Percentiles rank a stretch among this genome's conserved stretches.
Conservation (phyloP, 371 early-diverging fungal species). For the Blyttiomyces sp. region DNA sequence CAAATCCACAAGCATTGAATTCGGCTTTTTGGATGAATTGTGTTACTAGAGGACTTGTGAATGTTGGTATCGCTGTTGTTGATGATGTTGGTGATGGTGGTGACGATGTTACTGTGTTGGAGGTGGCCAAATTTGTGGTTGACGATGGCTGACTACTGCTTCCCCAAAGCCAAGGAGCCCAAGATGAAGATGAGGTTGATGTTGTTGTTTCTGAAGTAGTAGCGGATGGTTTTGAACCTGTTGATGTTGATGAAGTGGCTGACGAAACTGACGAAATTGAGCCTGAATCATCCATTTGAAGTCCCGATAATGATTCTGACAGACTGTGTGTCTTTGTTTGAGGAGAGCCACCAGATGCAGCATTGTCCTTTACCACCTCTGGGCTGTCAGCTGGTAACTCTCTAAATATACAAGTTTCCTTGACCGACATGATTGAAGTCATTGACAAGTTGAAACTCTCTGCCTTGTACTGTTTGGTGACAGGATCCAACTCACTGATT, state of each 20-base stretch:
- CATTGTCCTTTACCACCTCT: constrained; percentile 14
- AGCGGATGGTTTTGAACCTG: not conserved
- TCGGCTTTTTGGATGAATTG: constrained; percentile 77
- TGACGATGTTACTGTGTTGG: not conserved
- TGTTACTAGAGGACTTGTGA: constrained; percentile 41
- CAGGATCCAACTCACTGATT: constrained; percentile 79
- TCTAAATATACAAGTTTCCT: constrained; percentile 77
- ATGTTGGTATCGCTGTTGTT: not conserved
- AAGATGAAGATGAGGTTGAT: constrained; percentile 15
- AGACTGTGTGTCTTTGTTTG: not conserved
- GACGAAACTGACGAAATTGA: not conserved
- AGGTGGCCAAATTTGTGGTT: not conserved
- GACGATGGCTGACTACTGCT: not conserved
- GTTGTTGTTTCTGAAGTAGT: not conserved
- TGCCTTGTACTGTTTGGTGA: constrained; percentile 64
- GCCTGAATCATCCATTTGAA: not conserved
- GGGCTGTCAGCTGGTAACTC: not conserved
- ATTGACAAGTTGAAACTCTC: constrained; percentile 43
- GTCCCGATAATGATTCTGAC: not conserved
- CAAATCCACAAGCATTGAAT: constrained; percentile 74
- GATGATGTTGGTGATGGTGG: not conserved
- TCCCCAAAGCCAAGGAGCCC: not conserved
- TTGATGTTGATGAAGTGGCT: not conserved
- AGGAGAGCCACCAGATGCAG: constrained; percentile 3
- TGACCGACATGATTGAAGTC: constrained; percentile 70